Evolutionary conservation across 1,284 basidiomycete genomes (phyloP).

Genomic region (Lentinula novae-zelandiae): DNA sequence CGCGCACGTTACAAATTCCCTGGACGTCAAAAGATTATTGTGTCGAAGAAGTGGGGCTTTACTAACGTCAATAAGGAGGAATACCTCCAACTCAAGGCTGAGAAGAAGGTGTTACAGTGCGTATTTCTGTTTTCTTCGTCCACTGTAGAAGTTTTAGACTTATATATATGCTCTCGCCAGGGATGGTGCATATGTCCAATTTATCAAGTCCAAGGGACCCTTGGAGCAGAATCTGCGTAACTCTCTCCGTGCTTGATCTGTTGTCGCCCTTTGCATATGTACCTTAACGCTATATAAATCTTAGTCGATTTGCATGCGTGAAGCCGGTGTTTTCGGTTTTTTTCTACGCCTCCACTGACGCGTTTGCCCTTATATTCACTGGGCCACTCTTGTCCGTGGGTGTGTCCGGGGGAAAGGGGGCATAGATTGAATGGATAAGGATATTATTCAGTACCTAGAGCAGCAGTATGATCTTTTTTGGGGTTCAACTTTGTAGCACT

Average conservation of each 20-base stretch:
- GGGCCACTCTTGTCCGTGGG: conserved; percentile 59
- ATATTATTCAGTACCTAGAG: not conserved
- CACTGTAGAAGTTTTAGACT: not conserved
- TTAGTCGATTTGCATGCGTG: conserved; percentile 10
- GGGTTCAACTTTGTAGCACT: not conserved
- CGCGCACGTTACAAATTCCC: conserved; percentile 99
- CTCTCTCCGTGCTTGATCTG: conserved; percentile 65
- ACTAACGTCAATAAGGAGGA: conserved; percentile 92
- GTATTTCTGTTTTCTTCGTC: conserved; percentile 29
- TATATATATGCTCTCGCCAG: conserved; percentile 32
- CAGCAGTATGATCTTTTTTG: not conserved
- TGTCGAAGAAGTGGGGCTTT: conserved; percentile 98
- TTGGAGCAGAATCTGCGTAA: conserved; percentile 83
- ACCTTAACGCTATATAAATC: conserved; percentile 6
- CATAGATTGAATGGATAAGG: conserved; percentile 44
- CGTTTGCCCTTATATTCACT: conserved; percentile 64
- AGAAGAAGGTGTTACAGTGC: conserved; percentile 84
- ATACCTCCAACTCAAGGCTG: conserved; percentile 85
- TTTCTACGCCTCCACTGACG: not conserved
- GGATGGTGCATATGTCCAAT: conserved; percentile 86
- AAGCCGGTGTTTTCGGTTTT: conserved; percentile 4
- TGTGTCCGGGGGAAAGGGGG: conserved; percentile 81
- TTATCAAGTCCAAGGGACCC: conserved; percentile 84
- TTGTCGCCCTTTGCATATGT: conserved; percentile 21
- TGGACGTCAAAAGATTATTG: conserved; percentile 98